Evolutionary conservation across 2,329 filamentous ascomycete genomes (phyloP).

Genomic region (Emericellopsis atlantica): DNA sequence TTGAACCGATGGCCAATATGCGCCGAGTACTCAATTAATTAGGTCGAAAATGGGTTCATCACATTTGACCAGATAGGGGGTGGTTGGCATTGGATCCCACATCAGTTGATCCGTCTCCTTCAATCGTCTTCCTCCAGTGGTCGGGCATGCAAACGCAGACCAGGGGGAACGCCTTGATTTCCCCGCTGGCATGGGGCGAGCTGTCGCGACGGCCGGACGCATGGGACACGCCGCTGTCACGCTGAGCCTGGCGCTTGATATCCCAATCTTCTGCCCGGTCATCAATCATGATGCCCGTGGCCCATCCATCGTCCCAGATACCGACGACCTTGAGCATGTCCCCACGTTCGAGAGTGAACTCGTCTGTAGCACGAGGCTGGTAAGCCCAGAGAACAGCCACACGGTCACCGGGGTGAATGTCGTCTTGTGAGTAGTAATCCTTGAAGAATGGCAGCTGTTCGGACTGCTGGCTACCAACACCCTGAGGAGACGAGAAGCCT

Average conservation of each 20-base stretch:
- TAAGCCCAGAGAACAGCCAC: conserved; percentile 95
- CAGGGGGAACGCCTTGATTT: conserved; percentile 95
- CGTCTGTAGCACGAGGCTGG: conserved; percentile 82
- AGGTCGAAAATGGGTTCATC: not conserved
- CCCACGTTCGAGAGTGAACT: conserved; percentile 84
- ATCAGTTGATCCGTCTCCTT: conserved; percentile 67
- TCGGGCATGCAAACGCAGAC: conserved; percentile 93
- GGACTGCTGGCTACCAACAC: conserved; percentile 76
- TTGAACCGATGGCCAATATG: too few species aligned
- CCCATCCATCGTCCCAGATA: conserved; percentile 99
- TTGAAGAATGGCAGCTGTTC: conserved; percentile 96
- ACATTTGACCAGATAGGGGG: not conserved
- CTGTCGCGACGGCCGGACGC: conserved; percentile 50
- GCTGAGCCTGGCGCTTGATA: conserved; percentile 58
- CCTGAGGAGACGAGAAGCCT: conserved; percentile 71
- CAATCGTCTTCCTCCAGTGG: conserved; percentile 94
- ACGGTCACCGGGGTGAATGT: conserved; percentile 82
- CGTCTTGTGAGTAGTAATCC: conserved; percentile 95
- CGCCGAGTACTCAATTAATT: not conserved
- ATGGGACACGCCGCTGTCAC: conserved; percentile 89
- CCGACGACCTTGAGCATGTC: conserved; percentile 98
- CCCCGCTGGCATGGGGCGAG: conserved; percentile 54
- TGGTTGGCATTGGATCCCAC: conserved; percentile 33
- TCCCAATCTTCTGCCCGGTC: conserved; percentile 88
- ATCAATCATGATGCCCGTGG: conserved; percentile 74